Evolutionary conservation across 495 filamentous ascomycete species (phyloP), one percentile per base, ranked within the genome.

Genomic region (Daldinia grandis): DNA sequence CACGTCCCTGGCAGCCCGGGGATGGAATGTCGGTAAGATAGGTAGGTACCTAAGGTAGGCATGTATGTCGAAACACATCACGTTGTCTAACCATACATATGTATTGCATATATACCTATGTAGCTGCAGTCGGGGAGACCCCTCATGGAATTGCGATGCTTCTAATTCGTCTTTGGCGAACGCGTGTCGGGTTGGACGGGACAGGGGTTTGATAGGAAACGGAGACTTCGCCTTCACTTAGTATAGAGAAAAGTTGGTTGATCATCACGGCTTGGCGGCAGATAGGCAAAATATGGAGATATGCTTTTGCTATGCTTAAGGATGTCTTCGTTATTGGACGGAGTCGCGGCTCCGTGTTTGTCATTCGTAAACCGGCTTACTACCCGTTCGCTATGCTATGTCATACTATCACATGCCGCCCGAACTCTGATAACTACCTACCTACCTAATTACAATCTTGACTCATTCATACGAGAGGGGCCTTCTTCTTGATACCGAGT

Each of bases 401-500:
- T 68, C 55, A 33, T 59, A 19, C 15, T 37, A 17, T 17, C 28
- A 56, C 28, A 56, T 56, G 9, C 25, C 28, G 51, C 44, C 33
- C 40, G 12, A 31, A 42, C 33, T 28, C 15, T 64, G 10, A 38
- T 33, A 58, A 38, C 5, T n/a, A n/a, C n/a, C n/a, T n/a, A n/a
- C n/a, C n/a, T n/a, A n/a, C n/a, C n/a, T 42, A n/a, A 33, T 14
- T 31, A 0, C 8, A 33, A 27, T 40, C 4, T 54, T 12, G 31
- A 21, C 10, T 21, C 15, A 40, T 25, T 14, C 68, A 86, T 17
- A 83, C 80, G 14, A 85, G 61, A 4, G 80, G 78, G 19, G 87
- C 81, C 82, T 96, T 97, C 86, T 94, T 97, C 85, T 97, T 98
- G 75, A 97, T 98, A 1, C 94, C 94, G 67, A 97, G 75, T 28